Evolutionary conservation across 2,329 filamentous ascomycete species (phyloP).

Genomic region (Epicoccum nigrum): DNA sequence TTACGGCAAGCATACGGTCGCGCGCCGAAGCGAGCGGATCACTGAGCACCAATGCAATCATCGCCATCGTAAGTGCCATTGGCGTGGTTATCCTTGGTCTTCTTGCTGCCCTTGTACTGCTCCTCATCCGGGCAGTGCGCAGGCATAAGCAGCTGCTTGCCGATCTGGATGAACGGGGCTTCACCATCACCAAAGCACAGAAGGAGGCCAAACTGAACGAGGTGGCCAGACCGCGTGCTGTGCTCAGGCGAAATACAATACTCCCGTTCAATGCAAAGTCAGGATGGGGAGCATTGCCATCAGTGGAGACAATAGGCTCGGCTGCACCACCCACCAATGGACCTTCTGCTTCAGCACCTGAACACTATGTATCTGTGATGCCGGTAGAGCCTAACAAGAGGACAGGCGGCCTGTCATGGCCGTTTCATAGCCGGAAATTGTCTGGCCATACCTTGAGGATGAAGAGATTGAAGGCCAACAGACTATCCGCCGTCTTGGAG

Average conservation of each 20-base stretch:
- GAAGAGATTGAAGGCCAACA: conserved; percentile 34
- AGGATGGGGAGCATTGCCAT: conserved; percentile 51
- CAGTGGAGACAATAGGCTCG: conserved; percentile 45
- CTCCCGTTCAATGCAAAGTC: conserved; percentile 44
- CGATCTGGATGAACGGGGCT: conserved; percentile 42
- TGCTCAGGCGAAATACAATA: conserved; percentile 40
- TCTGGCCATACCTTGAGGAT: conserved; percentile 37
- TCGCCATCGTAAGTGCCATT: conserved; percentile 32
- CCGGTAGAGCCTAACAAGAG: conserved; percentile 25
- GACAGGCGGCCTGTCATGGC: conserved; percentile 38
- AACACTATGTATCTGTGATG: conserved; percentile 22
- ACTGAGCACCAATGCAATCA: conserved; percentile 33
- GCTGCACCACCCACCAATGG: conserved; percentile 18
- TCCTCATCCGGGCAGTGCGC: conserved; percentile 35
- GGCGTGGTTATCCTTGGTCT: conserved; percentile 36
- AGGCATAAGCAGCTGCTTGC: conserved; percentile 39
- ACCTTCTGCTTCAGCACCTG: conserved; percentile 31
- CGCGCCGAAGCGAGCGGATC: conserved; percentile 18
- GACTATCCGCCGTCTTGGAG: conserved; percentile 49
- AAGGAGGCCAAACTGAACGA: conserved; percentile 23
- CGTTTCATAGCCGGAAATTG: conserved; percentile 33
- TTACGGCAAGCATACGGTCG: conserved; percentile 18
- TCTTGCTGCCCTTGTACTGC: conserved; percentile 29
- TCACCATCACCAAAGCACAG: conserved; percentile 33
- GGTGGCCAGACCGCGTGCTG: conserved; percentile 38